Percentiles rank a stretch among this genome's conserved stretches.
Evolutionary conservation across 148 eudicot genomes (phyloP).

Genomic region (Rhododendron mucronatum): DNA sequence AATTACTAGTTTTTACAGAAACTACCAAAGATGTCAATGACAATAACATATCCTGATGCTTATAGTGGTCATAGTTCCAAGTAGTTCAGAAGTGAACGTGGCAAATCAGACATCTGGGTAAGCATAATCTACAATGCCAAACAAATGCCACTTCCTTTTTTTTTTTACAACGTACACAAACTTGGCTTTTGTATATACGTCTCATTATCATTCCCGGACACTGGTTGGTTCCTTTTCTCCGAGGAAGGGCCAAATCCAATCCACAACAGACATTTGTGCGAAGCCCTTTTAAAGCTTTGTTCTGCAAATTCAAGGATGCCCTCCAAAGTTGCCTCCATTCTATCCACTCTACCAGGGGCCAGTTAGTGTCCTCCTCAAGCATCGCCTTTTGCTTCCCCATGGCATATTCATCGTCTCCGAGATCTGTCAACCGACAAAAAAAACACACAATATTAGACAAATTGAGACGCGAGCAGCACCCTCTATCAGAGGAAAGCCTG

Average conservation of each 20-base stretch:
- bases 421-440: slow-evolving; percentile 17
- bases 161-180: slow-evolving; percentile 5
- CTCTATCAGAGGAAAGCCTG: neutral
- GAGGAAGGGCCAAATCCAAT: neutral
- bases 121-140: neutral
- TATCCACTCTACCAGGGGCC: slow-evolving; percentile 42
- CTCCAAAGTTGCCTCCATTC: neutral
- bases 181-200: slow-evolving; percentile 13
- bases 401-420: slow-evolving; percentile 22
- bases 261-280: neutral
- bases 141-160: neutral
- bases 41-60: neutral
- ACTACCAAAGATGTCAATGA: neutral
- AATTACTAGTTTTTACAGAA: neutral
- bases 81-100: neutral
- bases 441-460: neutral
- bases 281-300: neutral
- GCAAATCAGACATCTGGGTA: neutral
- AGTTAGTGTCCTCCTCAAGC: slow-evolving; percentile 44
- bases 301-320: neutral
- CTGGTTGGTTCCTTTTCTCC: neutral
- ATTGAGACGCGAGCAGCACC: slow-evolving; percentile 2
- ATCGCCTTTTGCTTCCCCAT: slow-evolving; percentile 27
- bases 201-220: slow-evolving; percentile 3
- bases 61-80: neutral